These are phyloP conservation scores for Cymbidium sinense DNA, from an alignment of 106 monocot genomes.

Conservation along the genomic window DNA sequence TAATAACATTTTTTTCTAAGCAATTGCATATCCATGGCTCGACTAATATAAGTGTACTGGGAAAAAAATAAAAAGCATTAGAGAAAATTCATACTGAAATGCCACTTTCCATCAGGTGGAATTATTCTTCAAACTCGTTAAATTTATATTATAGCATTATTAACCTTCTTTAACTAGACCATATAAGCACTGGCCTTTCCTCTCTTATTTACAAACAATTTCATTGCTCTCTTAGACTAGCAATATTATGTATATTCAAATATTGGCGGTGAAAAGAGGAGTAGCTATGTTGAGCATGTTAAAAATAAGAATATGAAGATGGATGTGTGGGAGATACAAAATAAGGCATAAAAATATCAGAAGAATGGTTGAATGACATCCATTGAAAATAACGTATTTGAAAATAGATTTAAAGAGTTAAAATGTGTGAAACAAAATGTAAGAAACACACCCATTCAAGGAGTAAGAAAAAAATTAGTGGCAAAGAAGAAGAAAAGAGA, in stretches of 20 bases:
- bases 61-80: slow-evolving; percentile 7
- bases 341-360: too few relatives aligned
- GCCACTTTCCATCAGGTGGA: background rate
- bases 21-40: background rate
- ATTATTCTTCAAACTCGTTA: background rate
- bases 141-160: background rate
- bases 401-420: too few relatives aligned
- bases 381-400: too few relatives aligned
- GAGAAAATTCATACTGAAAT: background rate
- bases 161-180: background rate
- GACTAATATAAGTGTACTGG: background rate
- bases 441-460: too few relatives aligned
- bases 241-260: background rate
- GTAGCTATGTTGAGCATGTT: background rate
- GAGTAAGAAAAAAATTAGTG: too few relatives aligned
- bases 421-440: too few relatives aligned
- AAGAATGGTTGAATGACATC: too few relatives aligned
- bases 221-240: background rate
- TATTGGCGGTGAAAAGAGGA: background rate
- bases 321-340: too few relatives aligned
- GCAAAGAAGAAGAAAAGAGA: too few relatives aligned
- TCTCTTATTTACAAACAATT: background rate
- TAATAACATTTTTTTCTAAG: background rate
- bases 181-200: background rate
- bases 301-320: too few relatives aligned